A percentile compares a stretch with the other conserved stretches of the same genome.
Evolutionary conservation across 805 yeast species (phyloP).

Genomic region (Brettanomyces nanus): DNA sequence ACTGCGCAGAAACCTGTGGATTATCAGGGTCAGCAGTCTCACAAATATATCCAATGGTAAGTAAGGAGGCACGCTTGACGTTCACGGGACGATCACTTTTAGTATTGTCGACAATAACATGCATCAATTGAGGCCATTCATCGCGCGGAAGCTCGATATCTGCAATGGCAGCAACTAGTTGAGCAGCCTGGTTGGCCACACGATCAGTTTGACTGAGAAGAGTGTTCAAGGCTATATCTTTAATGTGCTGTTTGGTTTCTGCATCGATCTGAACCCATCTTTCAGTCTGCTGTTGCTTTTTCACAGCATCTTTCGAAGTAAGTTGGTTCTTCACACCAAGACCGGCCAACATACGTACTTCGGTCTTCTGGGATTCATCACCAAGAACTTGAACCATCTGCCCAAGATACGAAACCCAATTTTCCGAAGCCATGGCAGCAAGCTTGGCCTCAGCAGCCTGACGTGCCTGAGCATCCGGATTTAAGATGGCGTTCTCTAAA

Average conservation of each 20-base stretch:
- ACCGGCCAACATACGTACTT: conserved; percentile 89
- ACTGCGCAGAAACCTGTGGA: conserved; percentile 70
- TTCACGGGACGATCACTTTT: conserved; percentile 66
- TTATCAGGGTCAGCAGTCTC: conserved; percentile 84
- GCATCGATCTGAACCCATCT: conserved; percentile 66
- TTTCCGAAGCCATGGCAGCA: conserved; percentile 58
- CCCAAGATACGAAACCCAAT: conserved; percentile 68
- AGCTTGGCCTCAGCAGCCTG: conserved; percentile 74
- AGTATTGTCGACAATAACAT: conserved; percentile 79
- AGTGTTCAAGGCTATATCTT: conserved; percentile 53
- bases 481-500: conserved; percentile 72
- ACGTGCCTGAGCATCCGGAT: conserved; percentile 59
- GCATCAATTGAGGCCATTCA: conserved; percentile 85
- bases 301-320: conserved; percentile 67
- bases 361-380: conserved; percentile 54
- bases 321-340: conserved; percentile 81
- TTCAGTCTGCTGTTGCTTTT: conserved; percentile 49
- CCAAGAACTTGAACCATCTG: conserved; percentile 65
- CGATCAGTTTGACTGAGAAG: conserved; percentile 60
- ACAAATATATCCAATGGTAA: conserved; percentile 92
- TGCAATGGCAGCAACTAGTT: conserved; percentile 94
- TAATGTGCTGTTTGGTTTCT: conserved; percentile 53
- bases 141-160: conserved; percentile 82
- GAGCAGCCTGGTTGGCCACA: conserved; percentile 86
- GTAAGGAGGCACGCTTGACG: conserved; percentile 78